A percentile compares a stretch with the other conserved stretches of the same genome.
Evolutionary conservation across 805 yeast genomes (phyloP).

Genomic region (Zygoascus bituminiphila): DNA sequence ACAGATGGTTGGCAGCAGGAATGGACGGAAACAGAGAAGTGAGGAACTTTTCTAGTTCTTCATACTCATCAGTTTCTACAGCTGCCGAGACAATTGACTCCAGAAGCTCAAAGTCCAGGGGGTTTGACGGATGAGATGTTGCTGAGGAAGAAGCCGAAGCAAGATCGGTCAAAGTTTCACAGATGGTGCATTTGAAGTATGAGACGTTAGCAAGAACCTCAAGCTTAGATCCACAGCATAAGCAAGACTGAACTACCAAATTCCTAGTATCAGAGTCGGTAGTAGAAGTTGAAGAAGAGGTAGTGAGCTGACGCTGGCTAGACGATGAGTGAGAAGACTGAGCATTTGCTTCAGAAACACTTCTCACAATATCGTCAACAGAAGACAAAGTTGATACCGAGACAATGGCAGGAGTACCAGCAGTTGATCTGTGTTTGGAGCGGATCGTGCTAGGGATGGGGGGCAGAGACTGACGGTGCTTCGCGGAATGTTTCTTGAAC

Average conservation of each 20-base stretch:
- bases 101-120: neutral
- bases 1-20: conserved; percentile 46
- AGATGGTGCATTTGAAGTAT: conserved; percentile 49
- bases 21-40: conserved; percentile 40
- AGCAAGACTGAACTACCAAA: conserved; percentile 17
- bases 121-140: no score
- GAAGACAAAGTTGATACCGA: conserved; percentile 19
- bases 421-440: neutral
- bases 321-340: neutral
- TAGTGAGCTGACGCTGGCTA: neutral
- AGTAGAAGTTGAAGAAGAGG: neutral
- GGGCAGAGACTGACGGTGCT: neutral
- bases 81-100: neutral
- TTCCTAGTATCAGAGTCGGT: conserved; percentile 6
- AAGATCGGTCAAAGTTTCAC: conserved; percentile 31
- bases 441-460: neutral
- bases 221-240: conserved; percentile 25
- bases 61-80: neutral
- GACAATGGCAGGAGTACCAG: neutral
- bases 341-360: conserved; percentile 17
- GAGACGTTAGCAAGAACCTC: conserved; percentile 19
- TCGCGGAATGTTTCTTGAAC: neutral
- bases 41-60: conserved; percentile 22
- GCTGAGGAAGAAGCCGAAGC: neutral
- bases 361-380: conserved; percentile 15